Conservation (phyloP, 805 yeast genomes). For the Wickerhamiella brachini region DNA sequence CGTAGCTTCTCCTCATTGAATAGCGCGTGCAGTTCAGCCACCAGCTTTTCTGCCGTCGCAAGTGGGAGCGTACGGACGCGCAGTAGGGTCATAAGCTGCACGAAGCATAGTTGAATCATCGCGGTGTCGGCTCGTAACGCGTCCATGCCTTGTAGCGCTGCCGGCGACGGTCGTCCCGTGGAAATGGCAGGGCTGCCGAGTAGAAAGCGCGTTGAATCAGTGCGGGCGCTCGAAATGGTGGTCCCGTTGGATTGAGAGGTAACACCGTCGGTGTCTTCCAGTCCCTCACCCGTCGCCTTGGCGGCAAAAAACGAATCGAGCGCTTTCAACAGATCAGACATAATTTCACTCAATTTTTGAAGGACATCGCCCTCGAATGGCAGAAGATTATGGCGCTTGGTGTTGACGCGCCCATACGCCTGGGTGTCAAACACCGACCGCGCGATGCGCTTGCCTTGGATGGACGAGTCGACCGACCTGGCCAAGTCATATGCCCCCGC, state of each 20-base stretch:
- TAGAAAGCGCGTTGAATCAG: background rate
- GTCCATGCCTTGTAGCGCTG: background rate
- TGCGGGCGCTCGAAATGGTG: background rate
- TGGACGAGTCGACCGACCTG: background rate
- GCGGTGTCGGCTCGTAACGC: background rate
- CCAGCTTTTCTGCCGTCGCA: background rate
- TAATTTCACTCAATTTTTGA: background rate
- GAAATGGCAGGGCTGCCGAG: background rate
- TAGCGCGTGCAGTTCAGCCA: background rate
- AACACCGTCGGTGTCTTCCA: background rate
- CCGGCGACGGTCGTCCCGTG: background rate
- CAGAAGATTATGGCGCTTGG: background rate
- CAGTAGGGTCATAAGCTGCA: background rate
- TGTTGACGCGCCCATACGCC: background rate
- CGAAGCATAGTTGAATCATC: background rate
- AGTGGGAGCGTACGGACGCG: background rate
- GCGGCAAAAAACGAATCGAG: background rate
- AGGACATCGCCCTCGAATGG: background rate
- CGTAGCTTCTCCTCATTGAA: background rate
- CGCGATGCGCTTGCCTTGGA: background rate
- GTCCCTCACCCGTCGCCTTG: background rate
- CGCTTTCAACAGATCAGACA: background rate
- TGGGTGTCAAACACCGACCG: background rate
- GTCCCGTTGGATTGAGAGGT: background rate
- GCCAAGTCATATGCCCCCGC: background rate